Evolutionary conservation across 495 filamentous ascomycete species (phyloP), one percentile per base, ranked within the genome.

Genomic region (Chaetomidium leptoderma): DNA sequence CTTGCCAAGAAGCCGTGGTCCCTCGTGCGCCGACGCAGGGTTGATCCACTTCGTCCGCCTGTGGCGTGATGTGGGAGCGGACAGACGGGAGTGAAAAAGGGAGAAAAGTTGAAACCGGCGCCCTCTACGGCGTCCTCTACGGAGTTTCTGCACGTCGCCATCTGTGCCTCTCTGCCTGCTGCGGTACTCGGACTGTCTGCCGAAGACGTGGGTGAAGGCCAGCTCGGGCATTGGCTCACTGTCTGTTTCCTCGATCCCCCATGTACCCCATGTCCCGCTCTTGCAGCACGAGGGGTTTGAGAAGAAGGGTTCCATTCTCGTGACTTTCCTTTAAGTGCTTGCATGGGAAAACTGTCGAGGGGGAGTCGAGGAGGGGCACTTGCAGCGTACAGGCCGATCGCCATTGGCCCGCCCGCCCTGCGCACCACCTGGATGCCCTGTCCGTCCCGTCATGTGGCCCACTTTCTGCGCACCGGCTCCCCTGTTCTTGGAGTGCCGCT

Each of bases 381-480:
- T 40, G 60, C 55, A 58, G 47, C 39, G 29, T 50, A 21, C 44
- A 53, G 46, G 37, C 14, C 24, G 48, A 45, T 58, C 53, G 27
- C 50, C 32, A 64, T 63, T 64, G 59, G 60, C 39, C 60, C 45
- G 44, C 23, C 48, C 39, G 26, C 37, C 47, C 51, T 61, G 44
- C 48, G 29, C 55, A 39, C 24, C 46, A 44, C 52, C 49, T 57
- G 40, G 50, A 32, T 32, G 49, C 59, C 55, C 54, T 66, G 58
- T 47, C 58, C 51, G 36, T 32, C 52, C 57, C 61, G 53, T 69
- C 64, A 70, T 66, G 70, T 69, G 69, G 69, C 54, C 69, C 66
- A 63, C 62, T 56, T 46, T 51, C 32, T 45, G 53, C 57, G 45
- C 58, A 52, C 46, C 53, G 21, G 8, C 29, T 45, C 53, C 67